Evolutionary conservation across 1,284 basidiomycete species (phyloP).

Genomic region (Vanrija pseudolonga): DNA sequence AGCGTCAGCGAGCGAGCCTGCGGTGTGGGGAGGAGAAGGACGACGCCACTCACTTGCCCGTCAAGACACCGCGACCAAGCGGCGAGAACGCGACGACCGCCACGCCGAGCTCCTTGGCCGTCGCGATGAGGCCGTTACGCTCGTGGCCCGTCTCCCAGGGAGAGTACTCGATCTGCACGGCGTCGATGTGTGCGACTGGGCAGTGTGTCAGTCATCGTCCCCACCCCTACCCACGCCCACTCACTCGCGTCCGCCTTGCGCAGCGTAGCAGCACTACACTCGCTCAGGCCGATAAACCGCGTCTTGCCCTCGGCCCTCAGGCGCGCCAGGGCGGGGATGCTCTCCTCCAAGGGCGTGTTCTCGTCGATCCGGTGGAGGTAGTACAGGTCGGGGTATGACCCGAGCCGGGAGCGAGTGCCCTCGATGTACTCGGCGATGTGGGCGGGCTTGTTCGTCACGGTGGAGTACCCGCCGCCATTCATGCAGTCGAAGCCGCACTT

Average conservation of each 20-base stretch:
- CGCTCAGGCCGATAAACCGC: constrained; percentile 54
- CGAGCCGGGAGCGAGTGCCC: constrained; percentile 39
- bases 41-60: constrained; percentile 22
- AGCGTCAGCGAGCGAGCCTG: too few species aligned
- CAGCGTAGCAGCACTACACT: constrained; percentile 58
- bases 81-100: constrained; percentile 48
- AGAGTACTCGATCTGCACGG: constrained; percentile 51
- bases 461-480: constrained; percentile 3
- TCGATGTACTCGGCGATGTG: constrained; percentile 44
- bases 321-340: constrained; percentile 38
- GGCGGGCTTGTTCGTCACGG: constrained; percentile 26
- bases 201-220: too few species aligned
- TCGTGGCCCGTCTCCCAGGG: constrained; percentile 50
- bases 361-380: constrained; percentile 49
- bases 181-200: constrained; percentile 49
- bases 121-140: constrained; percentile 46
- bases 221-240: neutral
- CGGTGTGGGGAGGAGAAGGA: neutral
- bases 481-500: constrained; percentile 40
- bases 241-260: constrained; percentile 56
- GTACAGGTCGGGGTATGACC: constrained; percentile 47
- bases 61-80: constrained; percentile 46
- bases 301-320: constrained; percentile 46
- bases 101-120: constrained; percentile 45
- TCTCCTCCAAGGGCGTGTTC: constrained; percentile 33